phyloP scores from a whole-genome alignment of 2,329 filamentous ascomycete species.

The Colletotrichum falcatum region DNA sequence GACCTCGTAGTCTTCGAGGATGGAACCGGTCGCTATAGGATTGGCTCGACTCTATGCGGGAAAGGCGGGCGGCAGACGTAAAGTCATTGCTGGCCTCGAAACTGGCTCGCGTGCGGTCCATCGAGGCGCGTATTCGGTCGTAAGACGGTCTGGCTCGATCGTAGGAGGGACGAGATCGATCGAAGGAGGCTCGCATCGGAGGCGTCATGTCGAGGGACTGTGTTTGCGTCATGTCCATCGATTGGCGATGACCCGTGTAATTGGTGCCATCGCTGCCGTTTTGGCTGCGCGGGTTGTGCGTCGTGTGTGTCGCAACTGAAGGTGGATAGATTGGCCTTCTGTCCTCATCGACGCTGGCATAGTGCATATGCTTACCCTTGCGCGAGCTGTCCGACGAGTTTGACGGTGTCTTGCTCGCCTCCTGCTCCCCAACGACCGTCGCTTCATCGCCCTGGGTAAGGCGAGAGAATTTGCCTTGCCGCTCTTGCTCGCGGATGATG shows the following conservation, averaged over 20 bases:
- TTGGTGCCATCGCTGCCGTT: conserved; percentile 96
- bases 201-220: conserved; percentile 44
- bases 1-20: conserved; percentile 55
- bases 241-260: conserved; percentile 77
- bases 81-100: conserved; percentile 93
- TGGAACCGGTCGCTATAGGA: conserved; percentile 54
- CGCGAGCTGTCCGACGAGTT: conserved; percentile 71
- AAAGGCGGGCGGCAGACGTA: conserved; percentile 87
- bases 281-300: conserved; percentile 84
- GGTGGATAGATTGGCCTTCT: conserved; percentile 93
- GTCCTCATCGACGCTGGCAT: conserved; percentile 83
- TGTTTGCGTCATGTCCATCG: conserved; percentile 61
- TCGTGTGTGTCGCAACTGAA: conserved; percentile 83
- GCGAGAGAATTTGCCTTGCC: conserved; percentile 83
- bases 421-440: conserved; percentile 39
- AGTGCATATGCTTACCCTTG: conserved; percentile 67
- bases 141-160: conserved; percentile 85
- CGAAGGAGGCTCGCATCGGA: conserved; percentile 43
- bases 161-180: conserved; percentile 63
- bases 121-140: conserved; percentile 86
- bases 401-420: conserved; percentile 51
- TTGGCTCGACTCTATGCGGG: conserved; percentile 82
- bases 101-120: conserved; percentile 85
- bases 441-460: conserved; percentile 58
- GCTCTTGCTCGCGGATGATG: conserved; percentile 93